Conservation (phyloP, 441 rosid genomes). For the Francoa sonchifolia region DNA sequence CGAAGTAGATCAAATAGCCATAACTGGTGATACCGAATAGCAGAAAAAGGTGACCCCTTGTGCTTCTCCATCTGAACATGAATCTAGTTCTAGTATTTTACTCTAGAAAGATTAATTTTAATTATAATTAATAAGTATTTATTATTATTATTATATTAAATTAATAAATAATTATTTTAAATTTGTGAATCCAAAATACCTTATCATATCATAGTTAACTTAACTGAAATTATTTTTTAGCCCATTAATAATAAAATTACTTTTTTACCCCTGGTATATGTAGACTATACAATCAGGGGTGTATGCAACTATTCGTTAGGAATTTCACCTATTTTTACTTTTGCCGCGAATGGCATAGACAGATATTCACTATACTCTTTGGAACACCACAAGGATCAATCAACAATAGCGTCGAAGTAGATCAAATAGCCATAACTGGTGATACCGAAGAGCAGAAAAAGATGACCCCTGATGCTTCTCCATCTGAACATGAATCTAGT, state of each 20-base stretch:
- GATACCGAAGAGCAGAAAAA: constrained; percentile 14
- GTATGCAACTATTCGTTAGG: no score
- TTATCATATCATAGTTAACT: no score
- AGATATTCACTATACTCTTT: constrained; percentile 47
- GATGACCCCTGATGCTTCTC: constrained; percentile 4
- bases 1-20: constrained; percentile 17
- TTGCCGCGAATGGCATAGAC: constrained; percentile 55
- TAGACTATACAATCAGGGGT: no score
- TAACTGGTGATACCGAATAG: constrained; percentile 9
- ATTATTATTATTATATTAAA: no score
- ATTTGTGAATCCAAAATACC: no score
- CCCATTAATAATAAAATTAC: no score
- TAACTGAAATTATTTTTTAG: no score
- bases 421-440: constrained; percentile 13
- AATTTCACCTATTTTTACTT: constrained; percentile 47
- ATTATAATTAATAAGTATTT: no score
- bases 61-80: constrained; percentile 7
- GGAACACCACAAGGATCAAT: constrained; percentile 53
- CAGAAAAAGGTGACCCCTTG: constrained; percentile 9
- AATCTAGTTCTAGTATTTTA: no score
- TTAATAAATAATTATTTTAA: no score
- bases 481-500: constrained; percentile 1
- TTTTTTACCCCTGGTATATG: no score
- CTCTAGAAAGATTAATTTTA: no score
- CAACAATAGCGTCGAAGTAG: constrained; percentile 12